A percentile compares a stretch with the other conserved stretches of the same genome.
These are phyloP conservation scores for Solanum clarkiae DNA, from an alignment of 257 asterid species.

Conservation along the genomic window DNA sequence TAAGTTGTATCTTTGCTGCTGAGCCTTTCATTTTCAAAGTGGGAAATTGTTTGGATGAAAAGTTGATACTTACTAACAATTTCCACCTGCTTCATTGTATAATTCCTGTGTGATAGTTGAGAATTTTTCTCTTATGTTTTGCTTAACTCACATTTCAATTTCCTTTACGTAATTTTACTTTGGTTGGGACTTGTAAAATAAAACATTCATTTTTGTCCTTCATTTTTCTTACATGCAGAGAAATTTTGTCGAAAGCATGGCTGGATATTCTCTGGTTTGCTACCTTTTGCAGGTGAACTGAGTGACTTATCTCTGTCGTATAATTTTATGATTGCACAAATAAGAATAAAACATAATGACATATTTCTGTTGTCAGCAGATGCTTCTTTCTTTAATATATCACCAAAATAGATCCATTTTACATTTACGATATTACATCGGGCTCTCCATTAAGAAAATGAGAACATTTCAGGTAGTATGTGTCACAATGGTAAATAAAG, in stretches of 20 bases:
- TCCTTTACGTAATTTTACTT: not conserved
- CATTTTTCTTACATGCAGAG: constrained; percentile 24
- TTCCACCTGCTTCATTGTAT: not conserved
- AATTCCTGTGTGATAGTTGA: not conserved
- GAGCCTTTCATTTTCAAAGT: not conserved
- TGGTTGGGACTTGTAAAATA: not conserved
- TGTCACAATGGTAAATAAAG: not conserved
- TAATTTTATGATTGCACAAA: not conserved
- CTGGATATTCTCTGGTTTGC: constrained; percentile 97
- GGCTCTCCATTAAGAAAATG: not conserved
- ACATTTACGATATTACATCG: not conserved
- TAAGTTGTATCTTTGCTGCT: not conserved
- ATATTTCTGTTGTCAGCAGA: not conserved
- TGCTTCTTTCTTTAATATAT: not conserved
- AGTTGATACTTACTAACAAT: not conserved
- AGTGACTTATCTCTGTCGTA: not conserved
- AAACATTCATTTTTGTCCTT: not conserved
- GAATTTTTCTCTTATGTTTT: not conserved
- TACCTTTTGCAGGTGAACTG: constrained; percentile 68
- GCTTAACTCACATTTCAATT: not conserved
- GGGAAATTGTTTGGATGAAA: not conserved
- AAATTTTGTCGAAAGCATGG: constrained; percentile 99
- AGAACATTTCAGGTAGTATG: not conserved
- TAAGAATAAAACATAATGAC: not conserved
- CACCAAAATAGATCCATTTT: not conserved